Evolutionary conservation across 2,329 filamentous ascomycete genomes (phyloP).

Genomic region (Chrysosporium keratinophilum): DNA sequence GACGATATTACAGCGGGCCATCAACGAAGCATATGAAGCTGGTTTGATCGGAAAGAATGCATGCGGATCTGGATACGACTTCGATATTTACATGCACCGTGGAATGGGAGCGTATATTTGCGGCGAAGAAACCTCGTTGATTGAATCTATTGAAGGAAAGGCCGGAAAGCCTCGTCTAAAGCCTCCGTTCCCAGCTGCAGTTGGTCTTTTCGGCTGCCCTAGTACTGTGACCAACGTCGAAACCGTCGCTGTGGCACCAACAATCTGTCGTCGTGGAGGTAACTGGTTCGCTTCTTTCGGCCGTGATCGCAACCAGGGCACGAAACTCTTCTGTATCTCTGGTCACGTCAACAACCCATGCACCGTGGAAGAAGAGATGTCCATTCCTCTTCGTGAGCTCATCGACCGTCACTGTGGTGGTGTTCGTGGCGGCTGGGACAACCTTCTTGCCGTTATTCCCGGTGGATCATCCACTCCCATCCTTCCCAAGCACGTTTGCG

Average conservation of each 20-base stretch:
- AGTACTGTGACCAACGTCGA: conserved; percentile 98
- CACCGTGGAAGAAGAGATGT: conserved; percentile 99
- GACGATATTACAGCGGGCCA: conserved; percentile 81
- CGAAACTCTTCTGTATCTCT: conserved; percentile 96
- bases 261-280: conserved; percentile 84
- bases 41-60: conserved; percentile 97
- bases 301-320: conserved; percentile 90
- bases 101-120: conserved; percentile 97
- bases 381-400: conserved; percentile 85
- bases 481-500: conserved; percentile 77
- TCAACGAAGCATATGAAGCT: conserved; percentile 93
- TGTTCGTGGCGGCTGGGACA: conserved; percentile 95
- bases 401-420: conserved; percentile 98
- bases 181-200: conserved; percentile 94
- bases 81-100: conserved; percentile 92
- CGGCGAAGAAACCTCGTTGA: conserved; percentile 94
- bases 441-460: conserved; percentile 87
- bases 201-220: conserved; percentile 95
- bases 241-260: conserved; percentile 88
- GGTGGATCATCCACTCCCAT: conserved; percentile 95
- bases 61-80: conserved; percentile 92
- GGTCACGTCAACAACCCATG: conserved; percentile 97
- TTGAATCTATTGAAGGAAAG: conserved; percentile 97
- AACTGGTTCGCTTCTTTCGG: conserved; percentile 91
- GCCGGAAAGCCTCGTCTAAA: conserved; percentile 96